phyloP scores from a whole-genome alignment of 768 basidiomycete species.

The Antrodiella citrinella region DNA sequence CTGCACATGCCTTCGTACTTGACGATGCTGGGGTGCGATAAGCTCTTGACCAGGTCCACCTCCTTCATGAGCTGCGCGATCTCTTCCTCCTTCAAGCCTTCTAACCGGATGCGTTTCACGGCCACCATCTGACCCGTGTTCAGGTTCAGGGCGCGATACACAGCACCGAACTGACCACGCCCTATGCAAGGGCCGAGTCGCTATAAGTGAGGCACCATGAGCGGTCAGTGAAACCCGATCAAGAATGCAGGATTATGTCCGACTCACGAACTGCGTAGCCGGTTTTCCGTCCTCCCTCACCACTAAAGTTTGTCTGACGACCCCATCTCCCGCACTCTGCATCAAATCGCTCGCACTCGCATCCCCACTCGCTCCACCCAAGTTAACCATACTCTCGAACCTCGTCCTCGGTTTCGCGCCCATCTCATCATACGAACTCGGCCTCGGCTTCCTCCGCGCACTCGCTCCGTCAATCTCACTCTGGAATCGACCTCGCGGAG shows the following conservation, averaged over 20 bases:
- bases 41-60: conserved; percentile 84
- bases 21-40: conserved; percentile 93
- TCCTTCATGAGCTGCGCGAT: conserved; percentile 89
- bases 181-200: conserved; percentile 98
- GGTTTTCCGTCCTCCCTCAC: conserved; percentile 77
- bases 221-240: conserved; percentile 3
- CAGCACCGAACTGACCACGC: conserved; percentile 92
- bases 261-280: conserved; percentile 73
- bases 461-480: conserved; percentile 61
- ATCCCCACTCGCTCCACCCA: conserved; percentile 42
- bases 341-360: conserved; percentile 61
- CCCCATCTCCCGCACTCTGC: conserved; percentile 31
- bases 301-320: conserved; percentile 58
- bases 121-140: conserved; percentile 97
- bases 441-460: conserved; percentile 44
- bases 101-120: conserved; percentile 91
- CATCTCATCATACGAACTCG: conserved; percentile 63
- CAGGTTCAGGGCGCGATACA: conserved; percentile 90
- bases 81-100: conserved; percentile 87
- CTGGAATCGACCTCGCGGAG: conserved; percentile 58
- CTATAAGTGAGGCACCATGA: conserved; percentile 46
- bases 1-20: conserved; percentile 95
- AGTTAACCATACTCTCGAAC: conserved; percentile 67
- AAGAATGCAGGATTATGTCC: conserved; percentile 1
- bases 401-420: conserved; percentile 48